phyloP scores from a whole-genome alignment of 768 basidiomycete genomes.

The Pisolithus marmoratus region DNA sequence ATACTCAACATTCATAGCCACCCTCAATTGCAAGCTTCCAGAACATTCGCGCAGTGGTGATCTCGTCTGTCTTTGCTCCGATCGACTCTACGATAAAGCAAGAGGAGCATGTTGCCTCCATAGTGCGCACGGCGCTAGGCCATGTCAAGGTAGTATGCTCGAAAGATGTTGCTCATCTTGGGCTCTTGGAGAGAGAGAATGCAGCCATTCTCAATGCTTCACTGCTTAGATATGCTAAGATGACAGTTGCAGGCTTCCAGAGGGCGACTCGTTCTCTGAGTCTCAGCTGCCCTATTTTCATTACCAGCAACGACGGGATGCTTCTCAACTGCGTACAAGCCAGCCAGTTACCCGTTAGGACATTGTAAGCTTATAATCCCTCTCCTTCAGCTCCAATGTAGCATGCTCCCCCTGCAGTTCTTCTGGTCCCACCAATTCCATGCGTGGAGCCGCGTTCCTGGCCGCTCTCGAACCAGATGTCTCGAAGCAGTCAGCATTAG shows the following conservation, averaged over 20 bases:
- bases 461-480: constrained; percentile 35
- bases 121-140: constrained; percentile 36
- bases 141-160: constrained; percentile 47
- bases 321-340: constrained; percentile 45
- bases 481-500: constrained; percentile 38
- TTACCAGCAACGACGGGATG: constrained; percentile 59
- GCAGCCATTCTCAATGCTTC: constrained; percentile 65
- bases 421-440: constrained; percentile 62
- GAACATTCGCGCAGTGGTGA: constrained; percentile 32
- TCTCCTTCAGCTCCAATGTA: constrained; percentile 8
- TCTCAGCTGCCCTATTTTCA: constrained; percentile 45
- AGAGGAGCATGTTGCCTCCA: constrained; percentile 40
- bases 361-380: constrained; percentile 34
- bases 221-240: constrained; percentile 51
- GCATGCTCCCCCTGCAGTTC: constrained; percentile 22
- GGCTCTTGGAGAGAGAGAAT: constrained; percentile 61
- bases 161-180: constrained; percentile 52
- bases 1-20: not conserved
- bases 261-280: constrained; percentile 42
- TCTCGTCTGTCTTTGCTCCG: constrained; percentile 45
- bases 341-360: constrained; percentile 54
- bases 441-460: constrained; percentile 62
- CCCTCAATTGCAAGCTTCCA: constrained; percentile 5
- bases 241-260: constrained; percentile 50
- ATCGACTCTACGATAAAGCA: constrained; percentile 40